Evolutionary conservation across 257 asterid species (phyloP), one percentile per base, ranked within the genome.

Genomic region (Ophiorrhiza pumila): DNA sequence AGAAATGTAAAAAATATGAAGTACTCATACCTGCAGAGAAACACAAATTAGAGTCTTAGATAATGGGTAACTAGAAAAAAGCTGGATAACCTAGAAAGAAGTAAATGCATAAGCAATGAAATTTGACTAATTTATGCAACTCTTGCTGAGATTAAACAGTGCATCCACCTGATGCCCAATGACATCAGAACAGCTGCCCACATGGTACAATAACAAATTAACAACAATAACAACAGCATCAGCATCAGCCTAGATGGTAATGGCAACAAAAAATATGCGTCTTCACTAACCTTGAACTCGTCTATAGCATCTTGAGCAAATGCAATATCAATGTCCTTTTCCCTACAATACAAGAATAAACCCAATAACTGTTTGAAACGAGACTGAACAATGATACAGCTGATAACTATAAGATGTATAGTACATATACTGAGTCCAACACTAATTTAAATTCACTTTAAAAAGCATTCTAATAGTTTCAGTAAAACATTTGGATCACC

Each of bases 221-320:
- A n/a, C n/a, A n/a, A n/a, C n/a, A n/a, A n/a, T n/a, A n/a, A n/a
- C n/a, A n/a, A n/a, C n/a, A n/a, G n/a, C n/a, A n/a, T n/a, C n/a
- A n/a, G n/a, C n/a, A n/a, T n/a, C n/a, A n/a, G n/a, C n/a, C n/a
- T n/a, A 9, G 49, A 73, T 13, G 52, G 15, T 5, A 55, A 52
- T 18, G 34, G 66, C 58, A 58, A 77, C 56, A 73, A 41, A 71
- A 58, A 80, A 60, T 45, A 65, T 32, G 37, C 22, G 74, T 27
- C 65, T 56, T 7, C 43, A 71, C 71, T 83, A 47, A 92, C 99
- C 98, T 92, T 95, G 86, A 79, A 90, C 82, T 95, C 99, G 76
- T 95, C 99, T 58, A 95, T 92, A 56, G 96, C 90, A 86, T 95
- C 97, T 77, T 92, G 99, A 71, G 95, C 96, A 87, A 90, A 92